phyloP scores from a whole-genome alignment of 2,329 filamentous ascomycete species.

The Fusarium citri region DNA sequence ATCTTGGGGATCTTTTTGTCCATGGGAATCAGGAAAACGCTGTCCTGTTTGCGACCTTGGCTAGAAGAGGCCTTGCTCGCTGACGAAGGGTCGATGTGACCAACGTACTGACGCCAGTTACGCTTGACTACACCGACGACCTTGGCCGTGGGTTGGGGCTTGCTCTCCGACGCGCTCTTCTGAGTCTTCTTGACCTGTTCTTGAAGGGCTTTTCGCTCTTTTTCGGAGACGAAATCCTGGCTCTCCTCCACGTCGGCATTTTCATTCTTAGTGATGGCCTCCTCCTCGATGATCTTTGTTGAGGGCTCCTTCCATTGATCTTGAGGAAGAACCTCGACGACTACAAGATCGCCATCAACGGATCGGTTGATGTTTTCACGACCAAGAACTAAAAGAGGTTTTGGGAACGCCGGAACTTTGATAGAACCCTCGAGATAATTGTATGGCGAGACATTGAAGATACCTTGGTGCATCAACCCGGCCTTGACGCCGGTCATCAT shows the following conservation, averaged over 20 bases:
- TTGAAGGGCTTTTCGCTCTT: constrained; percentile 86
- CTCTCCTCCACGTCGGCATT: constrained; percentile 87
- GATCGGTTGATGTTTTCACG: constrained; percentile 96
- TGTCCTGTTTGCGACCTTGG: constrained; percentile 87
- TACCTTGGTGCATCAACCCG: constrained; percentile 90
- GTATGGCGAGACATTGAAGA: constrained; percentile 96
- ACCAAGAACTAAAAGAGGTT: constrained; percentile 86
- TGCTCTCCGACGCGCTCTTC: constrained; percentile 78
- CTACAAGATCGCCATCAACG: constrained; percentile 90
- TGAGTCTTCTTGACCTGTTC: constrained; percentile 92
- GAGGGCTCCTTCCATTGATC: constrained; percentile 98
- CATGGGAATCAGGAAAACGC: constrained; percentile 96
- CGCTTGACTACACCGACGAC: constrained; percentile 94
- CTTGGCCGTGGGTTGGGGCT: constrained; percentile 88
- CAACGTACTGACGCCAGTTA: constrained; percentile 98
- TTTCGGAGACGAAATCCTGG: constrained; percentile 84
- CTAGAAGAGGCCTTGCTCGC: constrained; percentile 77
- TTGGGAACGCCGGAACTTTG: constrained; percentile 89
- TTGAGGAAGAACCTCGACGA: constrained; percentile 91
- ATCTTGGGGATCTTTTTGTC: constrained; percentile 98
- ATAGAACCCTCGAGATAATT: constrained; percentile 97
- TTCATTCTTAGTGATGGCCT: constrained; percentile 90
- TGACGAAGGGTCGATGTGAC: constrained; percentile 90
- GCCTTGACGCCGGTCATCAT: constrained; percentile 94
- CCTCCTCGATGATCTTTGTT: constrained; percentile 95